phyloP scores from a whole-genome alignment of 2,329 filamentous ascomycete species.

The Ophiocordyceps camponoti-floridani region DNA sequence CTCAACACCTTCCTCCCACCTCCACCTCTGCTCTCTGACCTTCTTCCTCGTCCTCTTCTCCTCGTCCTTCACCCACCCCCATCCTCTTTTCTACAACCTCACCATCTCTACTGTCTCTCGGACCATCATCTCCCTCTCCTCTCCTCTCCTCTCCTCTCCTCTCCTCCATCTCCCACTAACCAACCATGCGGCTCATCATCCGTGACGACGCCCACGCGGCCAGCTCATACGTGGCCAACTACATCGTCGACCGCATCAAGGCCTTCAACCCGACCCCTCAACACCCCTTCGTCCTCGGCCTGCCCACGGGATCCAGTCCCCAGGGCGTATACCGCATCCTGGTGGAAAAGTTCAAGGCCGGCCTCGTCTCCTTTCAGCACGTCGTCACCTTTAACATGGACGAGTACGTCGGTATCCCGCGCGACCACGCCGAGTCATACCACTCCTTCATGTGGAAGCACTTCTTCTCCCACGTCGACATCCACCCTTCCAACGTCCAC shows the following conservation, averaged over 20 bases:
- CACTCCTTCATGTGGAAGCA: slow-evolving; percentile 89
- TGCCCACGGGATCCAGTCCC: slow-evolving; percentile 71
- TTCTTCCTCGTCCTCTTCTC: too few species aligned
- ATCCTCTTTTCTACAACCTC: neutral
- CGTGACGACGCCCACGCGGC: slow-evolving; percentile 51
- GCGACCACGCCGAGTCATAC: slow-evolving; percentile 72
- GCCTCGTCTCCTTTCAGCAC: slow-evolving; percentile 63
- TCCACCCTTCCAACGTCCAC: slow-evolving; percentile 66
- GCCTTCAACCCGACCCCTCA: slow-evolving; percentile 53
- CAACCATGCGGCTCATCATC: slow-evolving; percentile 64
- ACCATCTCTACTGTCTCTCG: too few species aligned
- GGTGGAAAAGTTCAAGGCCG: slow-evolving; percentile 52
- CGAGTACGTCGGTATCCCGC: slow-evolving; percentile 70
- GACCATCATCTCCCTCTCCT: neutral
- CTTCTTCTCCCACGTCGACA: slow-evolving; percentile 75
- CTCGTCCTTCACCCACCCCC: too few species aligned
- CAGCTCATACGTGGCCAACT: slow-evolving; percentile 62
- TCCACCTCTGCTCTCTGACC: too few species aligned
- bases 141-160: neutral
- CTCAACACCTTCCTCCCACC: too few species aligned
- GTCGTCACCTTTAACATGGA: slow-evolving; percentile 92
- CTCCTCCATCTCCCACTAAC: neutral
- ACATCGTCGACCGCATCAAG: slow-evolving; percentile 69
- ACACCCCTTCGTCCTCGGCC: slow-evolving; percentile 64
- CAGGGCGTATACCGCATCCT: slow-evolving; percentile 61